Base-by-base conservation (phyloP, 192 early-diverging fungal species). In the Rhizophagus sp. region DNA sequence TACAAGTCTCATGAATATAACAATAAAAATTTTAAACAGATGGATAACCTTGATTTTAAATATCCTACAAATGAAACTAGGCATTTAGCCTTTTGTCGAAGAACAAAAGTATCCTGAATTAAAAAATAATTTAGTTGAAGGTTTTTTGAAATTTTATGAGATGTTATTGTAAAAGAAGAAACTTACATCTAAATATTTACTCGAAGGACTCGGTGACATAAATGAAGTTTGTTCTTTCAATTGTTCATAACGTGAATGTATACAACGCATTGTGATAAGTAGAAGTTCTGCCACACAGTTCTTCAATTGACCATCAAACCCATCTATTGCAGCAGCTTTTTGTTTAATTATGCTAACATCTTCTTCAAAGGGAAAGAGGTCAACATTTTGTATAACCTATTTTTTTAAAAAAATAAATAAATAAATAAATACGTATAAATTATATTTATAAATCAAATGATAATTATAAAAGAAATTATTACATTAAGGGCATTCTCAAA, bases 231-330 rank as follows among this genome's bases (percentile, higher is more conserved):
- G n/a, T n/a, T 36, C 84, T 66, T 90, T 92, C 57, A 88, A 82
- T 4, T 83, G 80, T 11, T 90, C 81, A 78, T 92, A 94, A 72
- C 92, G 77, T 36, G 87, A 85, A 69, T 88, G 82, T 67, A 95
- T 78, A 62, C 86, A 88, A 24, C 91, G 88, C 92, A 95, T 96
- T 4, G 93, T 88, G 52, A 88, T 87, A 33, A 96, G 81, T 24
- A 98, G 80, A 9, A 97, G 83, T 12, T 93, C 88, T 11, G 96
- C 92, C 79, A 97, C 87, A 83, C 92, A 93, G 30, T 89, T 88
- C 12, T 90, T 87, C 25, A 98, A 89, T 10, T 83, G 79, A 61
- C 94, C 93, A 70, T 94, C 91, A 72, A 95, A 82, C 2, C 25
- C 78, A 39, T 85, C 81, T 64, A 96, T 93, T n/a, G 89, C 87